A percentile compares a stretch with the other conserved stretches of the same genome.
phyloP scores from a whole-genome alignment of 306 rosid genomes.

The Prosopis cineraria region DNA sequence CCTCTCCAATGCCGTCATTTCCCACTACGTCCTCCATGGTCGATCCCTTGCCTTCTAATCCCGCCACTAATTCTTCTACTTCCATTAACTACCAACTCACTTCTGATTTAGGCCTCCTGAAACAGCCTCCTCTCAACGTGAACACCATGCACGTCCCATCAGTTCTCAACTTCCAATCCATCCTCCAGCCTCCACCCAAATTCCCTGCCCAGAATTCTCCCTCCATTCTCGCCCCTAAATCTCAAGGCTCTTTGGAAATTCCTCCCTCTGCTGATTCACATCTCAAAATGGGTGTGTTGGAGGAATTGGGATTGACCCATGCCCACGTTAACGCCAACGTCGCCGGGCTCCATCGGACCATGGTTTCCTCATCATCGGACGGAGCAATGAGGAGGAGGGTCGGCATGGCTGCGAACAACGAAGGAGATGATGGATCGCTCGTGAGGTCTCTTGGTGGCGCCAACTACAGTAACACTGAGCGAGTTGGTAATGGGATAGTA shows the following conservation, averaged over 20 bases:
- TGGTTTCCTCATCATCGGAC: conserved; percentile 43
- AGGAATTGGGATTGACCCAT: conserved; percentile 60
- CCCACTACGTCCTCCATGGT: conserved; percentile 42
- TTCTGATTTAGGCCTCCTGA: conserved; percentile 27
- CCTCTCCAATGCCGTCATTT: conserved; percentile 28
- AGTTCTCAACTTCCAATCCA: conserved; percentile 64
- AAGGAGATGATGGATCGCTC: conserved; percentile 32
- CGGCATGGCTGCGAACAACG: conserved; percentile 26
- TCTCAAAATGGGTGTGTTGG: conserved; percentile 49
- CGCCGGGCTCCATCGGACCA: conserved; percentile 38
- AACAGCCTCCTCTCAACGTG: conserved; percentile 38
- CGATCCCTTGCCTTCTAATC: conserved; percentile 37
- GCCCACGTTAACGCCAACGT: conserved; percentile 31
- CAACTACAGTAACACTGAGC: conserved; percentile 28
- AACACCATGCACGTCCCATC: conserved; percentile 55
- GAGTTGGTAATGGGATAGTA: conserved; percentile 37
- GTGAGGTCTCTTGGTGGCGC: conserved; percentile 45
- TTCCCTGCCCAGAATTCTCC: conserved; percentile 33
- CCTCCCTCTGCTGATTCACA: conserved; percentile 34
- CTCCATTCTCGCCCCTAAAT: conserved; percentile 28
- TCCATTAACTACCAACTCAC: conserved; percentile 42
- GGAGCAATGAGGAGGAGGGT: conserved; percentile 31
- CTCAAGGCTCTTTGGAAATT: conserved; percentile 41
- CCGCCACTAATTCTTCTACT: conserved; percentile 18
- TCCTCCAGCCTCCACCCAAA: conserved; percentile 48